Conservation (phyloP, 139 green algal species). For the Auxenochlorella pyrenoidosa region DNA sequence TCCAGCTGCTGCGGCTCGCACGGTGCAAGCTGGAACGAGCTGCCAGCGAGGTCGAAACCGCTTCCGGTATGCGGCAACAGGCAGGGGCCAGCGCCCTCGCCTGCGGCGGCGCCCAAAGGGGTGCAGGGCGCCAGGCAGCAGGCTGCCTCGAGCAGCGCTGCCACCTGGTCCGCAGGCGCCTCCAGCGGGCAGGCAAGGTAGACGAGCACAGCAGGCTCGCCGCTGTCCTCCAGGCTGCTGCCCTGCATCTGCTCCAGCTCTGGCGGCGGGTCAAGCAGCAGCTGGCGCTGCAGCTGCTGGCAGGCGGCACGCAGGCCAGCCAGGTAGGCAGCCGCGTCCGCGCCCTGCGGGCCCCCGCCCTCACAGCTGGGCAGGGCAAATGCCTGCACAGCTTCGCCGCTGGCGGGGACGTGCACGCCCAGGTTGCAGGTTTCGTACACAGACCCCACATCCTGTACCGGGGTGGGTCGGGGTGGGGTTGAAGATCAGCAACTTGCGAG, state of each 20-base stretch:
- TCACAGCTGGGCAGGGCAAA: not conserved
- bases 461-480: too few species aligned
- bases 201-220: not conserved
- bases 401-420: conserved; percentile 12
- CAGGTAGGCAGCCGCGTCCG: not conserved
- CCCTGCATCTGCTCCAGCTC: not conserved
- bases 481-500: too few species aligned
- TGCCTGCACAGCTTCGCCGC: not conserved
- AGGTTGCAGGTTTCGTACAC: conserved; percentile 32
- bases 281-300: conserved; percentile 32
- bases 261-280: conserved; percentile 21
- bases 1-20: conserved; percentile 12
- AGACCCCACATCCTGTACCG: conserved; percentile 7
- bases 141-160: conserved; percentile 22
- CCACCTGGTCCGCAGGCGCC: not conserved
- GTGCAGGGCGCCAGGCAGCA: conserved; percentile 41
- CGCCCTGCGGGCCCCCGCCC: not conserved
- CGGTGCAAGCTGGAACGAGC: not conserved
- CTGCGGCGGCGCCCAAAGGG: not conserved
- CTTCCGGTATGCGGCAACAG: not conserved
- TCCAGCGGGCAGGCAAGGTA: conserved; percentile 28
- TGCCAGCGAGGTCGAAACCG: not conserved
- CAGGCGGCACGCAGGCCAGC: conserved; percentile 1
- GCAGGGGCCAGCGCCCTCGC: too few species aligned
- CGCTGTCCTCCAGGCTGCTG: not conserved